Evolutionary conservation across 345 rosid species (phyloP), one percentile per base, ranked within the genome.

Genomic region (Fremontodendron californicum): DNA sequence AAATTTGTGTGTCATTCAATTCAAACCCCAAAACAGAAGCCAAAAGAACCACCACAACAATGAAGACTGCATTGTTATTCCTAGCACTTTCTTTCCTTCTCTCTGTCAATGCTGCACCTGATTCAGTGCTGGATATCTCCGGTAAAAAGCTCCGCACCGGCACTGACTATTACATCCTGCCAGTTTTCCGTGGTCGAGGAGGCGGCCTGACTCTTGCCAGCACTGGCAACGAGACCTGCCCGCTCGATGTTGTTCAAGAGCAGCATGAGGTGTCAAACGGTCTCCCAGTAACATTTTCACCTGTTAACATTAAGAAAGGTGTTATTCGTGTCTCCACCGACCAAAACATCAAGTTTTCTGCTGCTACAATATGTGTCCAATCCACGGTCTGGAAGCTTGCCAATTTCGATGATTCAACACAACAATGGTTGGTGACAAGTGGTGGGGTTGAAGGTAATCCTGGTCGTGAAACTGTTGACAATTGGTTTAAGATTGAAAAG

Each of bases 401-500:
- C 37, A 31, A 15, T 45, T 69, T 45, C 48, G 91, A 92, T 25
- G 85, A 84, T 71, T n/a, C 40, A 18, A 51, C 78, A 23, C 73
- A 74, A n/a, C 88, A 87, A 58, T 80, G 70, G 81, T 83, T 85
- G 67, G 71, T 88, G 82, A 83, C 83, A 2, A 81, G 83, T n/a
- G 88, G 89, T 12, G 95, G 97, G 31, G 86, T 79, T 9, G 82
- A 52, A 73, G 94, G 95, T 45, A 88, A 87, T 62, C 91, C 97
- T 0, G 91, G 95, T 19, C 78, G 7, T 13, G 42, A 42, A 46
- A 89, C 93, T 4, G 25, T 75, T 4, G 39, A 40, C 80, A 89
- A 87, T 75, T 93, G 95, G 94, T 88, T 88, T 77, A 91, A 86
- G 87, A 91, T 93, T 27, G 87, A 88, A 55, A 86, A 85, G 81